Base-by-base conservation (phyloP, 2,329 filamentous ascomycete genomes). In the Reticulascus tulasneorum region DNA sequence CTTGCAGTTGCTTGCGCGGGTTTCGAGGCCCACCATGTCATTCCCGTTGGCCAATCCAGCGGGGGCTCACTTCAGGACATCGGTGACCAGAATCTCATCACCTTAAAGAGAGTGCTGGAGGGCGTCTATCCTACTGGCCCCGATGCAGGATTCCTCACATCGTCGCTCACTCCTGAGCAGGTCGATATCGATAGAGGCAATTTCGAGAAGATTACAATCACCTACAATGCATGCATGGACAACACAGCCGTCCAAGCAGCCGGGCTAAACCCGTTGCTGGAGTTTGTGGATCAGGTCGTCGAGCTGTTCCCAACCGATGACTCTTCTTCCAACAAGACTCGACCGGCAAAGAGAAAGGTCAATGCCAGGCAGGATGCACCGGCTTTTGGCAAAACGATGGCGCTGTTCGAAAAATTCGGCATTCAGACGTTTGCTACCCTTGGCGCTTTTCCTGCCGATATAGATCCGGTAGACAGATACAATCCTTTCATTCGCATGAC, bases 211-310 rank as follows among this genome's bases (percentile, higher is more conserved):
- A 61, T 87, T 48, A 75, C 82, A 52, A 59, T 69, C 33, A 74
- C 71, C 1, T 87, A 86, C 50, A 61, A 76, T 44, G 73, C 81
- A 23, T 88, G 84, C 52, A 69, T 84, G 57, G 69, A 86, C 48
- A 73, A 79, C 50, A 63, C 71, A 6, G 57, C 61, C 8, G 70
- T 84, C 30, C 69, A 72, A 42, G 57, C 71, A 24, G 53, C 67
- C 9, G 82, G 80, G 5, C 61, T 72, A 7, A 53, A 66, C 38
- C 80, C 81, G 4, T 55, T 87, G 25, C 53, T 69, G n/a, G 55
- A 69, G 6, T 57, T 85, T 15, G 60, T 86, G 15, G 55, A 68
- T 11, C 56, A 71, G 23, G 29, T 46, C 23, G 27, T 22, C 4
- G 25, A 36, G 13, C 31, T 33, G 9, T 35, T 40, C 21, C 38